phyloP scores from a whole-genome alignment of 192 early-diverging fungal species.

The Kappamyces sp. region DNA sequence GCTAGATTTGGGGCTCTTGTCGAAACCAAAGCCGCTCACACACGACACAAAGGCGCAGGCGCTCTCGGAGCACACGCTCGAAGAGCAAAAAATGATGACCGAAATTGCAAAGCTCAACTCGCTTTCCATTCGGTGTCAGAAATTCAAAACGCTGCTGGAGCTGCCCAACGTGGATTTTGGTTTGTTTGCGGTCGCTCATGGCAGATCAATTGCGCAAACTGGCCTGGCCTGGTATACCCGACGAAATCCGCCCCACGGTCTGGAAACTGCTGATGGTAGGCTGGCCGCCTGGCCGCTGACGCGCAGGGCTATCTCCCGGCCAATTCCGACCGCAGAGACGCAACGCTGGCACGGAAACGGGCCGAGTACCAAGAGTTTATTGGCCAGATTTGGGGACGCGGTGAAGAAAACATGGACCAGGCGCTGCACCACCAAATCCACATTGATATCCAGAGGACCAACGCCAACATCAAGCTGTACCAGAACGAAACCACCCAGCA shows the following conservation, averaged over 20 bases:
- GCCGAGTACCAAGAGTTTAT: conserved; percentile 89
- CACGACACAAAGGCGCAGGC: no score
- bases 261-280: conserved; percentile 89
- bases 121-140: conserved; percentile 45
- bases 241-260: conserved; percentile 72
- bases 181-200: conserved; percentile 15
- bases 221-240: conserved; percentile 92
- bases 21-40: no score
- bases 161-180: conserved; percentile 52
- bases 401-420: conserved; percentile 73
- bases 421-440: conserved; percentile 91
- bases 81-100: conserved; percentile 44
- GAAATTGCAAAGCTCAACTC: conserved; percentile 48
- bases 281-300: neutral
- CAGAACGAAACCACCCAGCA: conserved; percentile 74
- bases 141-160: conserved; percentile 55
- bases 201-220: conserved; percentile 66
- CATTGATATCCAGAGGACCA: conserved; percentile 91
- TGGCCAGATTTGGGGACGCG: conserved; percentile 72
- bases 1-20: no score
- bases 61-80: neutral
- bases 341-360: conserved; percentile 80
- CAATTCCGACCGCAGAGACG: conserved; percentile 75
- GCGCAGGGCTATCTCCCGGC: conserved; percentile 79
- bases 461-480: conserved; percentile 80